Conservation (phyloP, 2,329 filamentous ascomycete genomes). For the Neofusicoccum laricinum region DNA sequence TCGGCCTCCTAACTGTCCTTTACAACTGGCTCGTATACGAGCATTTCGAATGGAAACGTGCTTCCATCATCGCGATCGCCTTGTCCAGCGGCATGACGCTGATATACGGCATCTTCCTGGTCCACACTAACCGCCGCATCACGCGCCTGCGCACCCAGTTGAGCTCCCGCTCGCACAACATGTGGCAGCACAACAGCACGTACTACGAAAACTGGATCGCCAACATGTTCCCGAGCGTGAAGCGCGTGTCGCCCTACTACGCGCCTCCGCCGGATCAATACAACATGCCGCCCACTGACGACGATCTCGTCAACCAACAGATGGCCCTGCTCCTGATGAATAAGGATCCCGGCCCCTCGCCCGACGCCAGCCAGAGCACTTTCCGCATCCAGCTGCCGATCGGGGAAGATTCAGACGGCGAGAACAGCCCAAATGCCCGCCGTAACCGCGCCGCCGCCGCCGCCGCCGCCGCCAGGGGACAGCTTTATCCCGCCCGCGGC, state of each 20-base stretch:
- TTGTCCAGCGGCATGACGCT: slow-evolving; percentile 38
- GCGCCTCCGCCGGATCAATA: slow-evolving; percentile 7
- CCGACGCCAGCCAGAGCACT: slow-evolving; percentile 38
- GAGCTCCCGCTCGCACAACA: slow-evolving; percentile 22
- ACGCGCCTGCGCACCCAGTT: slow-evolving; percentile 25
- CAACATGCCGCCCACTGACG: slow-evolving; percentile 38
- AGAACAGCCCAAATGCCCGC: slow-evolving; percentile 3
- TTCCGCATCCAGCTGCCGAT: slow-evolving; percentile 41
- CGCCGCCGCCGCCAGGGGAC: not conserved
- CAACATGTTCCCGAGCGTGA: slow-evolving; percentile 46
- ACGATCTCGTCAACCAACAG: slow-evolving; percentile 50
- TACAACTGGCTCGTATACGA: slow-evolving; percentile 46
- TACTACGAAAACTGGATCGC: slow-evolving; percentile 46
- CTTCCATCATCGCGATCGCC: slow-evolving; percentile 44
- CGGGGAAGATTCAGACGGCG: slow-evolving; percentile 6
- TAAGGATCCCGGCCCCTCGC: slow-evolving; percentile 30
- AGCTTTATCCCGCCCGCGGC: not conserved
- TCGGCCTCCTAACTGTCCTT: slow-evolving; percentile 48
- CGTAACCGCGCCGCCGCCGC: not conserved
- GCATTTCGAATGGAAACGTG: slow-evolving; percentile 41
- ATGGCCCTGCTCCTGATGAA: slow-evolving; percentile 47
- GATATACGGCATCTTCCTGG: slow-evolving; percentile 41
- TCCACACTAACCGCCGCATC: slow-evolving; percentile 43
- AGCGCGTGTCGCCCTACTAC: slow-evolving; percentile 12
- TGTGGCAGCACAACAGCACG: slow-evolving; percentile 33